Evolutionary conservation across 176 grass and related monocot genomes (phyloP), one percentile per base, ranked within the genome.

Genomic region (Rhynchospora pubera): DNA sequence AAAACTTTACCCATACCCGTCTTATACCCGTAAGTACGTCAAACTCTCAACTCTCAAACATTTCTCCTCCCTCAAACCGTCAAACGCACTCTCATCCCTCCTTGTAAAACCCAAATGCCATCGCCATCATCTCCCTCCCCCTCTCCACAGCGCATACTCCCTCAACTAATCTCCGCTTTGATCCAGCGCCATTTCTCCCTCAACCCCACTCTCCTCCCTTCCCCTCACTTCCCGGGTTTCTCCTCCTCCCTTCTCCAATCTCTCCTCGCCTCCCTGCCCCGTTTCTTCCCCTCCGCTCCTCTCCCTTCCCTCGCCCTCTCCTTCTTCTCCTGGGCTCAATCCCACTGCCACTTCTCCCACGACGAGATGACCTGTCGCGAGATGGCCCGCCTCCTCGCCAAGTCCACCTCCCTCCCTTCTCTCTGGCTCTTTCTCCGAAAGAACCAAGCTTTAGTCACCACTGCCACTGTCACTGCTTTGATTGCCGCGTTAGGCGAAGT

Each of bases 311-410:
- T 85, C 6, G 88, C 90, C 12, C 39, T 89, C 2, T 75, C 74
- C 18, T 95, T 99, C 82, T 91, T 93, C 84, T 89, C 77, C 63
- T 99, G 96, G 96, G 78, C 85, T 42, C 88, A 99, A 76, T 85
- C 71, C 84, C 81, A 79, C 28, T 88, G 89, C 65, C 79, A 11
- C 23, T 85, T 89, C 74, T 61, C 76, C 68, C 85, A 93, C 80
- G 71, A 90, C 84, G 87, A 88, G 87, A 14, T 90, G 63, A 88
- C 89, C 10, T 90, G 93, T 84, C 90, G 89, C 56, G 84, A 88
- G 44, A 87, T 91, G 62, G 82, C 84, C 5, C 87, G 93, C 57
- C 42, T 93, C 23, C 90, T 98, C 57, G 89, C 59, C 57, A 77
- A 66, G 5, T 83, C 90, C 68, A 81, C 71, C 72, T 64, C 89